A percentile compares a stretch with the other conserved stretches of the same genome.
Evolutionary conservation across 129 eudicot genomes (phyloP).

Genomic region (Daucus carota): DH1_v3.0 NC_030385.2:43086001-43086500

Average conservation of each 20-base stretch:
- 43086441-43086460: constrained; percentile 29
- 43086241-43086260: neutral
- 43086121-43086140: constrained; percentile 22
- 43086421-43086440: constrained; percentile 38
- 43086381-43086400: too few species aligned
- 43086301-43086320: too few species aligned
- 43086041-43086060: too few species aligned
- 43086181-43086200: neutral
- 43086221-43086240: neutral
- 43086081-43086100: too few species aligned
- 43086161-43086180: constrained; percentile 39
- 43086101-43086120: neutral
- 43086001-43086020: too few species aligned
- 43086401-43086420: constrained; percentile 11
- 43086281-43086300: too few species aligned
- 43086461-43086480: constrained; percentile 41
- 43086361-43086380: too few species aligned
- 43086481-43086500: constrained; percentile 46
- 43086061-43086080: too few species aligned
- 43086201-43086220: neutral
- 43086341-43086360: constrained; percentile 20
- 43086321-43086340: constrained; percentile 18
- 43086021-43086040: too few species aligned
- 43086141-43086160: constrained; percentile 43
- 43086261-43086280: too few species aligned